Evolutionary conservation across 257 asterid genomes (phyloP).

Genomic region (Solanum bulbocastanum): DNA sequence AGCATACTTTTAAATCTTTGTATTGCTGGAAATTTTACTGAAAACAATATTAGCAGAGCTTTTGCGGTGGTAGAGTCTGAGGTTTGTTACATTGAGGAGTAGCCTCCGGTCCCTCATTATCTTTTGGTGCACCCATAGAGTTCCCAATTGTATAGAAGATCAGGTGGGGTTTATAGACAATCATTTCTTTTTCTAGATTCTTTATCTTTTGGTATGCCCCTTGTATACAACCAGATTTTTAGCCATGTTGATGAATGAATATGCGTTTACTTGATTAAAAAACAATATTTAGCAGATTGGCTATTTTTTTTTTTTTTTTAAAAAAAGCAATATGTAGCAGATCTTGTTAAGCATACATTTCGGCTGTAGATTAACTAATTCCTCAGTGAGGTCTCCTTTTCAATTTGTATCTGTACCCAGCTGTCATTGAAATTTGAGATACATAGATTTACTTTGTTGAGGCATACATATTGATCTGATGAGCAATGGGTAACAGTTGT

Average conservation of each 20-base stretch:
- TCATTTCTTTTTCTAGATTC: background rate
- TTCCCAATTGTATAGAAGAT: background rate
- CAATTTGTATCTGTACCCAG: background rate
- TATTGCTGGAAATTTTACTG: background rate
- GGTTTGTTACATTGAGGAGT: background rate
- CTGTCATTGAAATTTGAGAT: background rate
- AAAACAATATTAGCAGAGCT: background rate
- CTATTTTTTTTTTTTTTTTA: background rate
- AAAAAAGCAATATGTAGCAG: background rate
- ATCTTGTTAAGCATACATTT: background rate
- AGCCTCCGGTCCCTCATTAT: background rate
- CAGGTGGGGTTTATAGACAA: background rate
- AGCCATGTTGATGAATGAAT: background rate
- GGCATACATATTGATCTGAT: background rate
- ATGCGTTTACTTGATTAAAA: background rate
- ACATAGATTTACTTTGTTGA: background rate
- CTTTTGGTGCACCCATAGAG: background rate
- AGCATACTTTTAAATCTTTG: background rate
- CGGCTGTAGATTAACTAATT: background rate
- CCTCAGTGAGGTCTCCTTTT: background rate
- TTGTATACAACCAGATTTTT: background rate
- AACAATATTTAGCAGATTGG: background rate
- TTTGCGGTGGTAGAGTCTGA: background rate
- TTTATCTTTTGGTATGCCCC: background rate
- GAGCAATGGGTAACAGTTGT: background rate